These are phyloP conservation scores for Pinus albicaulis DNA, from an alignment of 75 land plant genomes.

Conservation along the genomic window DNA sequence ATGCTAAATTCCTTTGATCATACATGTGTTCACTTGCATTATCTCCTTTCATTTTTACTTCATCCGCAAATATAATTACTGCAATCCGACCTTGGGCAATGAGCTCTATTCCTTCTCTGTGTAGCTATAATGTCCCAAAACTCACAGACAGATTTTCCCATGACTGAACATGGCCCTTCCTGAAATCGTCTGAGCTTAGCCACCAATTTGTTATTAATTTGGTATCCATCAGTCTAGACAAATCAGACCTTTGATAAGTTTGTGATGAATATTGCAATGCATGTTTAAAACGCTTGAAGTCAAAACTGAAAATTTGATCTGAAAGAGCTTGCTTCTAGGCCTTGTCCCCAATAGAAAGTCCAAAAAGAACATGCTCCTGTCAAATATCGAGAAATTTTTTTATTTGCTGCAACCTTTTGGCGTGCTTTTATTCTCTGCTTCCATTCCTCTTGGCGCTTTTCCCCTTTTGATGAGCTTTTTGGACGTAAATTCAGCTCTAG, in stretches of 20 bases:
- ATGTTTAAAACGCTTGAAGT: slow-evolving; percentile 58
- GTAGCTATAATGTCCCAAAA: not conserved
- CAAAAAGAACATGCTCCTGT: slow-evolving; percentile 67
- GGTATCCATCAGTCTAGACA: not conserved
- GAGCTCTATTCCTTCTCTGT: slow-evolving; percentile 1
- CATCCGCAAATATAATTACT: slow-evolving; percentile 1
- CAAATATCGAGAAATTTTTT: slow-evolving; percentile 56
- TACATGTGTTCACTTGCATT: not conserved
- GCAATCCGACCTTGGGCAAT: slow-evolving; percentile 1
- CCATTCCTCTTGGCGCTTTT: slow-evolving; percentile 67
- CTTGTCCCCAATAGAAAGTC: slow-evolving; percentile 57
- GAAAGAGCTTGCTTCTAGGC: slow-evolving; percentile 50
- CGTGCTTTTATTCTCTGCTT: slow-evolving; percentile 60
- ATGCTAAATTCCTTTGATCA: not conserved
- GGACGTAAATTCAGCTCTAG: slow-evolving; percentile 71
- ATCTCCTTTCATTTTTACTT: not conserved
- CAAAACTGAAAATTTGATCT: slow-evolving; percentile 44
- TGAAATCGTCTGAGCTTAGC: not conserved
- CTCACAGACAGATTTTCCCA: not conserved
- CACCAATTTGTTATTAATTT: slow-evolving; percentile 6
- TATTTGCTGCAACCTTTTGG: slow-evolving; percentile 43
- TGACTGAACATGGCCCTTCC: not conserved
- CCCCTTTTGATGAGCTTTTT: slow-evolving; percentile 58
- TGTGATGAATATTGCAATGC: slow-evolving; percentile 25
- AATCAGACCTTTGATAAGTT: not conserved